Evolutionary conservation across 192 early-diverging fungal genomes (phyloP).

Genomic region (Lobosporangium transversale): DNA sequence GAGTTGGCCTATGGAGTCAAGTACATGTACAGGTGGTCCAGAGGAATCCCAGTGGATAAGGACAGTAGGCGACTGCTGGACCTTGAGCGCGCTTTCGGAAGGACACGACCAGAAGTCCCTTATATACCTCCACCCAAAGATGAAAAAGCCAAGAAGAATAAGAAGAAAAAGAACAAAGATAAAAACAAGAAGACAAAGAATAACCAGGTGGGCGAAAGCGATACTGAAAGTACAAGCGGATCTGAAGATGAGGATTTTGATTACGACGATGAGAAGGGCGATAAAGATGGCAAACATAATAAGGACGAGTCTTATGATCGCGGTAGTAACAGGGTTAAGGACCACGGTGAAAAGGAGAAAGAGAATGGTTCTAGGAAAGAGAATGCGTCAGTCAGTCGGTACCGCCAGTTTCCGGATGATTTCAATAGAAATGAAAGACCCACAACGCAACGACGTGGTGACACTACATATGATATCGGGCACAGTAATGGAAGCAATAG

Average conservation of each 20-base stretch:
- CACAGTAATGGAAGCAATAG: background rate
- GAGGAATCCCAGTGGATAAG: conserved; percentile 48
- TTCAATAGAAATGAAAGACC: background rate
- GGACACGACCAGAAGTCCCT: conserved; percentile 38
- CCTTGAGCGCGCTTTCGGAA: conserved; percentile 41
- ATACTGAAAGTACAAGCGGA: background rate
- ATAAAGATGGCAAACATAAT: background rate
- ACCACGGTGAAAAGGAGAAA: conserved; percentile 2
- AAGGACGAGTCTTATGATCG: background rate
- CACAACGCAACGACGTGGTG: background rate
- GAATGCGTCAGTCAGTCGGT: background rate
- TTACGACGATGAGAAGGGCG: background rate
- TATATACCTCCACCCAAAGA: conserved; percentile 27
- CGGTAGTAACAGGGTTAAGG: background rate
- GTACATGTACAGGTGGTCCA: conserved; percentile 44
- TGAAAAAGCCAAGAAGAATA: conserved; percentile 27
- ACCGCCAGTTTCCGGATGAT: background rate
- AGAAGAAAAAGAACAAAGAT: conserved; percentile 12
- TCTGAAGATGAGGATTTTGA: conserved; percentile 6
- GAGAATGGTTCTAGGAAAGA: conserved; percentile 5
- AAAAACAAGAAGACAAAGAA: conserved; percentile 9
- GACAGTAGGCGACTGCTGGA: conserved; percentile 52
- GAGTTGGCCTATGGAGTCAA: conserved; percentile 37
- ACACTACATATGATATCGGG: conserved; percentile 21
- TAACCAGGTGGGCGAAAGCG: background rate